Percentiles rank a stretch among this genome's conserved stretches.
These are phyloP conservation scores for Claviceps pazoutovae DNA, from an alignment of 2,329 filamentous ascomycete species.

Conservation along the genomic window DNA sequence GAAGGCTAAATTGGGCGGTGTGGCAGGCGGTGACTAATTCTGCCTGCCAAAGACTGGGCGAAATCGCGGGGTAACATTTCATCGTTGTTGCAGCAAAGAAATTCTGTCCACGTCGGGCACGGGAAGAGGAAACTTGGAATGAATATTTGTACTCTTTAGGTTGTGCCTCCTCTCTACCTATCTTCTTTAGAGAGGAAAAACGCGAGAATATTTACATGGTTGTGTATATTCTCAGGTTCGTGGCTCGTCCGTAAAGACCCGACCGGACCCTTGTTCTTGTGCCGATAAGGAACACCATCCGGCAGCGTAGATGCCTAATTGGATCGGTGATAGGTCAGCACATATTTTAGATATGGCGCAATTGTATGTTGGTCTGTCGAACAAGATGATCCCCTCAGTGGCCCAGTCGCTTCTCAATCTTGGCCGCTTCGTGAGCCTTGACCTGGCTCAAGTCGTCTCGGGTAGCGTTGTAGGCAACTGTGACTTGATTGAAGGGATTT, in stretches of 20 bases:
- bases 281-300: neutral
- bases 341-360: neutral
- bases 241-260: neutral
- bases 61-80: constrained; percentile 6
- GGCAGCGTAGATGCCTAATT: neutral
- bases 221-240: neutral
- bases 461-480: constrained; percentile 59
- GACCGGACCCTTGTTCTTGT: neutral
- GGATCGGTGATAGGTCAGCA: neutral
- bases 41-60: constrained; percentile 6
- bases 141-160: neutral
- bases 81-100: neutral
- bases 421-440: constrained; percentile 51
- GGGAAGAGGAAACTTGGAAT: neutral
- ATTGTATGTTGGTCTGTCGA: neutral
- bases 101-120: neutral
- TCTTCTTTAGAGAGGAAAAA: neutral
- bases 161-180: neutral
- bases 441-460: constrained; percentile 62
- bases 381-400: constrained; percentile 9
- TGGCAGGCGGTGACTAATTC: constrained; percentile 11
- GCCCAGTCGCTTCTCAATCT: constrained; percentile 59
- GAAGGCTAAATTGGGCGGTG: constrained; percentile 2
- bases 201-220: neutral
- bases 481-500: constrained; percentile 87